Base-by-base conservation (phyloP, 2,329 filamentous ascomycete genomes). In the Ophiocordyceps sinensis region DNA sequence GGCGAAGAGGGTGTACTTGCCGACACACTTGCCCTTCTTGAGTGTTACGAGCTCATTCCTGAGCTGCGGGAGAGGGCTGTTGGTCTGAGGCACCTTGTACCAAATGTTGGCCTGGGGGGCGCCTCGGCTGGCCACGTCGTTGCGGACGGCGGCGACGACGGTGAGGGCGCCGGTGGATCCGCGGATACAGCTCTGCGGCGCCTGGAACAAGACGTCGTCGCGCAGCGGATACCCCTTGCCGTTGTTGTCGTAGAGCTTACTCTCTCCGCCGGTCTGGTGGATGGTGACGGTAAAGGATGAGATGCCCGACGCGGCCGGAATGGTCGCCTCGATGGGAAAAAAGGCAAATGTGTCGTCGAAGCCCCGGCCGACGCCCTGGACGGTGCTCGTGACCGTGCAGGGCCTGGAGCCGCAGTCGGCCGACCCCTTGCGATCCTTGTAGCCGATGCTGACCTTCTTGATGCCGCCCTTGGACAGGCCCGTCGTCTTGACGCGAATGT, bases 261-360 rank as follows among this genome's bases (percentile, higher is more conserved):
- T 65, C 14, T 62, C 59, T 7, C 72, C 73, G 44, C 67, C 64
- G 3, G 58, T 61, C 41, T 64, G 58, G 42, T 66, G 70, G 40
- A 79, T 51, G 2, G 70, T 57, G 51, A 77, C 53, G 45, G 64
- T 65, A 61, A 82, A 73, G 47, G 79, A 68, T 34, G 79, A 70
- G 58, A 85, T 73, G 47, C 81, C 67, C 43, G 71, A 62, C 43
- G 72, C 59, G 48, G 75, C 63, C 45, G 73, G 55, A 49, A 87
- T 69, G 42, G 71, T 58, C 26, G 53, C 49, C n/a, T 57, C 49
- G 31, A 71, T 57, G n/a, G 64, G 67, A 47, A 64, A 71, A 56
- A 74, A 75, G 41, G 63, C 61, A 52, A 79, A 80, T 9, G 59
- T 70, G 44, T 80, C 74, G 51, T 80, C 76, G 41, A 79, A 74